phyloP scores from a whole-genome alignment of 768 basidiomycete species.

The Rhodotorula paludigena region DNA sequence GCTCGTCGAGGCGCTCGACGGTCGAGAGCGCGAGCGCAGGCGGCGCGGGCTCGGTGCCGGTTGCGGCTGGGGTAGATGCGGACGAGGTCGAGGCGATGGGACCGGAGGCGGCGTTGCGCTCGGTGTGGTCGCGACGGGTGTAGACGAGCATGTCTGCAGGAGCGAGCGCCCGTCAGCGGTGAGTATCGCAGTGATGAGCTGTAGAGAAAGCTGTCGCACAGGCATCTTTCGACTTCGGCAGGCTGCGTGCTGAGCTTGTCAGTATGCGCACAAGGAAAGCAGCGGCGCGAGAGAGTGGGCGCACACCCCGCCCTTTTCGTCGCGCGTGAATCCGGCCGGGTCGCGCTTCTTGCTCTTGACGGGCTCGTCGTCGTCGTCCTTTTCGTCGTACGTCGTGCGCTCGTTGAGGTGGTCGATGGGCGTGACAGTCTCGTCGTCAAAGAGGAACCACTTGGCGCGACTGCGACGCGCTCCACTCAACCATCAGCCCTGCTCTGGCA shows the following conservation, averaged over 20 bases:
- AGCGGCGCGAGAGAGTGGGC: background rate
- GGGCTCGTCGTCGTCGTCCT: conserved; percentile 33
- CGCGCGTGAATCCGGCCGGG: conserved; percentile 6
- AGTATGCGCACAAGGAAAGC: background rate
- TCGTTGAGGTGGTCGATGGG: conserved; percentile 36
- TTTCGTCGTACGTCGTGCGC: conserved; percentile 42
- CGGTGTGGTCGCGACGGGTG: conserved; percentile 51
- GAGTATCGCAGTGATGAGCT: rapidly evolving
- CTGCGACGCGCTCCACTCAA: conserved; percentile 47
- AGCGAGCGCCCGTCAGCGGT: background rate
- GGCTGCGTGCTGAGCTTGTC: background rate
- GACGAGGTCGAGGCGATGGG: background rate
- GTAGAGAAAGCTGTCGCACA: conserved; percentile 12
- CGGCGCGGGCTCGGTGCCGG: conserved; percentile 49
- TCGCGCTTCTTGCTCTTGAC: conserved; percentile 47
- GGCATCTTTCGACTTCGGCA: conserved; percentile 42
- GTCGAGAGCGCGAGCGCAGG: conserved; percentile 58
- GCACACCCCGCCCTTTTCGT: conserved; percentile 5
- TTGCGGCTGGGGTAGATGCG: background rate
- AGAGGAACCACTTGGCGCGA: conserved; percentile 74
- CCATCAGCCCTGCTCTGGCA: too few relatives aligned
- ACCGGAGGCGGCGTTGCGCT: background rate
- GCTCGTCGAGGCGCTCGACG: conserved; percentile 56
- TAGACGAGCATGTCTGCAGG: conserved; percentile 78
- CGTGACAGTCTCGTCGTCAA: conserved; percentile 82